phyloP scores from a whole-genome alignment of 2,329 filamentous ascomycete genomes.

The Cercospora nicotianae region DNA sequence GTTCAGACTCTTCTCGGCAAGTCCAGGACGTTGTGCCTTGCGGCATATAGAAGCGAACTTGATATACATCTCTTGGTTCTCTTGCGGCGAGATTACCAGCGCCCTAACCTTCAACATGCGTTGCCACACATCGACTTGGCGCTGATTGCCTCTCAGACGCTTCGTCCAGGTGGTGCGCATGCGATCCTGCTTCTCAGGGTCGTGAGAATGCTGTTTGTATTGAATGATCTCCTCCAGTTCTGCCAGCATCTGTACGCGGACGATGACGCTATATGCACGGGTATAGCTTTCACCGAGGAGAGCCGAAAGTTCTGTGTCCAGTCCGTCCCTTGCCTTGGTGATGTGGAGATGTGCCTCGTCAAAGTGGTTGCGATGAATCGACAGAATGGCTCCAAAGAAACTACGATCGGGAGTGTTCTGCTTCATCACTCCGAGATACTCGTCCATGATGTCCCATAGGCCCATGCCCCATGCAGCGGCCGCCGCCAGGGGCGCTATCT shows the following conservation, averaged over 20 bases:
- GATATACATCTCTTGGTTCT: slow-evolving; percentile 99
- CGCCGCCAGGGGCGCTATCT: slow-evolving; percentile 89
- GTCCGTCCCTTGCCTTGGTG: slow-evolving; percentile 83
- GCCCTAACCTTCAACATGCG: slow-evolving; percentile 94
- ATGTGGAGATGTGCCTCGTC: slow-evolving; percentile 86
- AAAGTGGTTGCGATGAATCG: slow-evolving; percentile 94
- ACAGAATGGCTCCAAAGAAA: slow-evolving; percentile 95
- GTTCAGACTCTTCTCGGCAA: slow-evolving; percentile 93
- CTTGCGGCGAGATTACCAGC: slow-evolving; percentile 83
- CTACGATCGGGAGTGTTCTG: slow-evolving; percentile 88
- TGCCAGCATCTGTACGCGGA: slow-evolving; percentile 97
- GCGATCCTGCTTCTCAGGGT: slow-evolving; percentile 81
- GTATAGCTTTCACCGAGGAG: slow-evolving; percentile 98
- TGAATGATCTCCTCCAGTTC: slow-evolving; percentile 97
- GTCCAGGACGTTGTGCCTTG: slow-evolving; percentile 89
- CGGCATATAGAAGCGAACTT: slow-evolving; percentile 98
- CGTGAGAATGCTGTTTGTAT: slow-evolving; percentile 84
- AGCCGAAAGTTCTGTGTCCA: slow-evolving; percentile 93
- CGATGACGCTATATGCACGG: slow-evolving; percentile 94
- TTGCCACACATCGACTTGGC: slow-evolving; percentile 98
- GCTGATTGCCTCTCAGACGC: slow-evolving; percentile 88
- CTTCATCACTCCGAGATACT: slow-evolving; percentile 94
- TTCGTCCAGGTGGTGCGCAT: slow-evolving; percentile 96
- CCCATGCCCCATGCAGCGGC: slow-evolving; percentile 94
- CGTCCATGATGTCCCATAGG: slow-evolving; percentile 98